Evolutionary conservation across 164 flowering plant genomes (phyloP), one percentile per base, ranked within the genome.

Genomic region (Aristolochia californica): DNA sequence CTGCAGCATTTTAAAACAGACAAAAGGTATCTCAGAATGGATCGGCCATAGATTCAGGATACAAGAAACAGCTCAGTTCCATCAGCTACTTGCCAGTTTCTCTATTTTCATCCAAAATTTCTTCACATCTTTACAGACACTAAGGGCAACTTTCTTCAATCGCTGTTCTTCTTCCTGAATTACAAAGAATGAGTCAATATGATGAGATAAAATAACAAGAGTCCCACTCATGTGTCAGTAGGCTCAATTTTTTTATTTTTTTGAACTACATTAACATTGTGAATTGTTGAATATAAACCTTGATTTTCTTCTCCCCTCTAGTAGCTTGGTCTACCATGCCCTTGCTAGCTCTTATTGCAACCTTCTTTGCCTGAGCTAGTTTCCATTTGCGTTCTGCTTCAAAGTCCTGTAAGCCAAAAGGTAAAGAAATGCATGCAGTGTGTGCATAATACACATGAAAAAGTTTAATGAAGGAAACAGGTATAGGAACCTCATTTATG

Each of bases 341-440:
- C 73, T 82, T 94, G 84, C 97, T 90, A 57, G 97, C 95, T 76
- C 78, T 78, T 59, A 86, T 66, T 48, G 99, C 93, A 68, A 94
- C 96, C 74, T 77, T 90, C 76, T 84, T 94, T 60, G 99, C 99
- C 72, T 71, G 93, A 54, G 87, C 80, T 65, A 90, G 60, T 66
- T 94, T 90, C 95, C 96, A 94, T 75, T 94, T 94, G 67, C 96
- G 83, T 75, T 94, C 99, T 24, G 96, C 75, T 75, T 94, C 99
- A 68, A 94, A 94, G 74, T 94, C 99, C 99, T 94, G 78, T 38
- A 45, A 75, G 28, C 17, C 17, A 59, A 62, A 43, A 62, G 48
- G 10, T 34, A 34, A 34, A 34, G 5, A 5, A 34, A 3, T 5
- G 40, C 40, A 34, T 34, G 5, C 10, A 34, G 40, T 1, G 40